phyloP scores from a whole-genome alignment of 2,329 filamentous ascomycete genomes.

The Simplicillium aogashimaense region DNA sequence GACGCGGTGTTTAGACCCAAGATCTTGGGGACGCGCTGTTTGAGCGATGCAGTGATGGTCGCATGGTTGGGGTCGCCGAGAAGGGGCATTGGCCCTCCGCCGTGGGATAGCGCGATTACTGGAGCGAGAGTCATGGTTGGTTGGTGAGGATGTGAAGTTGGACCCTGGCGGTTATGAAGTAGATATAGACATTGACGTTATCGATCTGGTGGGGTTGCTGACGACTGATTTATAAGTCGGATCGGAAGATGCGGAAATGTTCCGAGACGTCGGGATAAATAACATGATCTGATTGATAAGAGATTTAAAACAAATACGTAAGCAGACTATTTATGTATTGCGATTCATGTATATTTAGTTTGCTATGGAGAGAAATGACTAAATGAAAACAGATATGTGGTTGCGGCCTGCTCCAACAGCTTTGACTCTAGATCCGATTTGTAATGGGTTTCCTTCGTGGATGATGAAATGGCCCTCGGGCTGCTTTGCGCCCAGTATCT shows the following conservation, averaged over 20 bases:
- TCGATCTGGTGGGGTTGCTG: no score
- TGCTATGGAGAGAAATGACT: neutral
- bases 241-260: no score
- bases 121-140: constrained; percentile 28
- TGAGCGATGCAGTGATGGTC: constrained; percentile 39
- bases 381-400: constrained; percentile 25
- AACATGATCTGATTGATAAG: no score
- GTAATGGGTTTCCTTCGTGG: constrained; percentile 52
- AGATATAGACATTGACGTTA: no score
- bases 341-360: no score
- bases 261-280: no score
- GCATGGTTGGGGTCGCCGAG: constrained; percentile 44
- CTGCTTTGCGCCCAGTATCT: constrained; percentile 40
- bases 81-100: constrained; percentile 46
- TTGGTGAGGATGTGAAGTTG: no score
- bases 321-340: no score
- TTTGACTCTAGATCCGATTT: constrained; percentile 45
- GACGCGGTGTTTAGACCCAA: constrained; percentile 41
- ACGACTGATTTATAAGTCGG: no score
- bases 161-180: no score
- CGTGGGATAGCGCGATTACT: constrained; percentile 38
- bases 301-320: no score
- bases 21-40: constrained; percentile 42
- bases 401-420: constrained; percentile 32
- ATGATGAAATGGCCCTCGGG: constrained; percentile 39